Percentiles rank a stretch among this genome's conserved stretches.
phyloP scores from a whole-genome alignment of 2,329 filamentous ascomycete species.

The Hypoxylon sp. region DNA sequence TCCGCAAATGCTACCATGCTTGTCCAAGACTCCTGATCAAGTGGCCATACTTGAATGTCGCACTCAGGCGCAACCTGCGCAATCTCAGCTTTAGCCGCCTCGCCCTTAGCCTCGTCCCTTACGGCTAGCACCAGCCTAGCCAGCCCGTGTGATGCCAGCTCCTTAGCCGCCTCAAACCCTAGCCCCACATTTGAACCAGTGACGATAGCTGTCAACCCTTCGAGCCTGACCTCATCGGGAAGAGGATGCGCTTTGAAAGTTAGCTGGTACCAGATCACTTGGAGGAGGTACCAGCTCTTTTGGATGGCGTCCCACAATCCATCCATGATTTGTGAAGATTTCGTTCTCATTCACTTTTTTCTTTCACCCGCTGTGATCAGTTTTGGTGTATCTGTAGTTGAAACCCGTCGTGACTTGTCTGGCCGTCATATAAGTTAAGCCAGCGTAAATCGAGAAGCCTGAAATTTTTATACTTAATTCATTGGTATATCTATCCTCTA shows the following conservation, averaged over 20 bases:
- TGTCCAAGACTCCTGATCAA: conserved; percentile 39
- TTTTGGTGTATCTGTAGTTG: not conserved
- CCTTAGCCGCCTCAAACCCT: conserved; percentile 41
- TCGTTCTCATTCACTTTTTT: not conserved
- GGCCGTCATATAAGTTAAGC: not conserved
- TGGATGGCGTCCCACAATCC: no score
- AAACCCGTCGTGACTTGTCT: not conserved
- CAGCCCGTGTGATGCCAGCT: conserved; percentile 38
- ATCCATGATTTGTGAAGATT: conserved; percentile 7
- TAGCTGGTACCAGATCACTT: conserved; percentile 30
- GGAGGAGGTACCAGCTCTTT: conserved; percentile 20
- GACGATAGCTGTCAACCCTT: conserved; percentile 39
- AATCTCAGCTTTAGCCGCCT: conserved; percentile 31
- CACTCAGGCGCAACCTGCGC: conserved; percentile 20
- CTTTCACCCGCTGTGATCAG: not conserved
- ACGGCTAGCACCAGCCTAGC: conserved; percentile 40
- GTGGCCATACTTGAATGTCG: conserved; percentile 35
- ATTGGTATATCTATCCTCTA: not conserved
- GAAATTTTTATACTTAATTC: not conserved
- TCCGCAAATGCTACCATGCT: conserved; percentile 36
- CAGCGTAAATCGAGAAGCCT: not conserved
- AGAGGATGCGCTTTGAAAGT: conserved; percentile 39
- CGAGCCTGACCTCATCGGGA: conserved; percentile 23
- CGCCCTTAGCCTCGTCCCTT: conserved; percentile 31
- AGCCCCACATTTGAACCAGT: conserved; percentile 40